Conservation (phyloP, 495 filamentous ascomycete genomes). For the Neurospora tetraspora region DNA sequence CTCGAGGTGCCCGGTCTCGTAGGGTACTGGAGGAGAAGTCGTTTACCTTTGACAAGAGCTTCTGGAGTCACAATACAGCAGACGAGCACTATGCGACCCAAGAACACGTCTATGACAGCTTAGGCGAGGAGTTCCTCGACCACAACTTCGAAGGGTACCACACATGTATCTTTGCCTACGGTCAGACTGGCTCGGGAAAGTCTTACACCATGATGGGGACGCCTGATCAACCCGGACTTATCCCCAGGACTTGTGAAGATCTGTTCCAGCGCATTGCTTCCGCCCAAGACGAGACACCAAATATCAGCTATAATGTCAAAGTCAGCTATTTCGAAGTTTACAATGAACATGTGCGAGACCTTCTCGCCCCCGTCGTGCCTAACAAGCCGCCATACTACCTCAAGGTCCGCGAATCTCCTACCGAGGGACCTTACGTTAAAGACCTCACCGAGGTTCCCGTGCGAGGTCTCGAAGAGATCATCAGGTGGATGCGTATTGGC, state of each 20-base stretch:
- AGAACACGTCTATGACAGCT: slow-evolving; percentile 85
- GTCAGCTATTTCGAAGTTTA: slow-evolving; percentile 99
- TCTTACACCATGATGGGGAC: slow-evolving; percentile 99
- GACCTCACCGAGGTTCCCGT: slow-evolving; percentile 89
- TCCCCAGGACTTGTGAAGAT: slow-evolving; percentile 94
- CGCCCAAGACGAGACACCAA: slow-evolving; percentile 60
- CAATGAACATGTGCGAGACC: slow-evolving; percentile 96
- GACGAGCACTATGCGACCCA: slow-evolving; percentile 58
- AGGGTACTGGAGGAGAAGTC: slow-evolving; percentile 77
- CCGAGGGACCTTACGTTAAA: slow-evolving; percentile 96
- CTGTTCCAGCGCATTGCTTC: slow-evolving; percentile 89
- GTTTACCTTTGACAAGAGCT: slow-evolving; percentile 95
- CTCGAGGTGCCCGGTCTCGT: slow-evolving; percentile 51
- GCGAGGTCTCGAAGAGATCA: slow-evolving; percentile 69
- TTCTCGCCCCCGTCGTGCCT: slow-evolving; percentile 64
- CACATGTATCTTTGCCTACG: slow-evolving; percentile 98
- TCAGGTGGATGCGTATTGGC: slow-evolving; percentile 82
- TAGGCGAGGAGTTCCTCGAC: slow-evolving; percentile 95
- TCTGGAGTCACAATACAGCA: slow-evolving; percentile 76
- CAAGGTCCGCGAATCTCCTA: slow-evolving; percentile 91
- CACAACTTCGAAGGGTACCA: slow-evolving; percentile 99
- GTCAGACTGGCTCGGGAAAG: slow-evolving; percentile 95
- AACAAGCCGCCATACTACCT: slow-evolving; percentile 79
- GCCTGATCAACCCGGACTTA: slow-evolving; percentile 71
- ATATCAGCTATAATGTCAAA: slow-evolving; percentile 90